Percentiles rank a stretch among this genome's conserved stretches.
These are phyloP conservation scores for Peronospora destructor DNA, from an alignment of 352 stramenopile genomes.

Conservation along the genomic window DNA sequence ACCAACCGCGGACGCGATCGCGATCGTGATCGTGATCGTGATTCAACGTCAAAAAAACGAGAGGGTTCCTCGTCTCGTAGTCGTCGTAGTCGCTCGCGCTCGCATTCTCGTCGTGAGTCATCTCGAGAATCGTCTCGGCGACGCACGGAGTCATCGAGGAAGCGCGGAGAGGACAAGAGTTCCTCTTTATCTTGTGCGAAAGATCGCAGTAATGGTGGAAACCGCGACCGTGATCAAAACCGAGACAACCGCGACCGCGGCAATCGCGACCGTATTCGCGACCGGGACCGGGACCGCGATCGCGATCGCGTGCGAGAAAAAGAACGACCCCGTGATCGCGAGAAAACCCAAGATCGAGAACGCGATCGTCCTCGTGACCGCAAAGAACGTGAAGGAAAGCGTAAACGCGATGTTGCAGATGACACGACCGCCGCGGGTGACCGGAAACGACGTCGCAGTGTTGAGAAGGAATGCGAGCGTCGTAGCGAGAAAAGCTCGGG, in stretches of 20 bases:
- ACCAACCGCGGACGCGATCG: conserved; percentile 14
- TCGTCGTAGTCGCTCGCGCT: conserved; percentile 39
- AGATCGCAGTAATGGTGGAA: conserved; percentile 18
- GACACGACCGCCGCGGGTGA: conserved; percentile 13
- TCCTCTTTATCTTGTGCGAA: conserved; percentile 22
- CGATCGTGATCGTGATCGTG: conserved; percentile 12
- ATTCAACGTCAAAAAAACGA: conserved; percentile 23
- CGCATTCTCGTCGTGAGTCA: conserved; percentile 37
- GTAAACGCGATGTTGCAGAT: conserved; percentile 28
- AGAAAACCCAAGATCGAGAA: conserved; percentile 28
- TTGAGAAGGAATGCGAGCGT: conserved; percentile 19
- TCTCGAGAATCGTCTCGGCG: conserved; percentile 28
- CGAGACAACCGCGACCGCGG: conserved; percentile 6
- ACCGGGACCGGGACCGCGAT: conserved; percentile 24
- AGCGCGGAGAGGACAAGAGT: conserved; percentile 18
- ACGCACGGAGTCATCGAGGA: conserved; percentile 31
- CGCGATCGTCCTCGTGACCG: conserved; percentile 27
- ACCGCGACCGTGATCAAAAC: conserved; percentile 17
- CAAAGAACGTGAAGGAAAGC: conserved; percentile 37
- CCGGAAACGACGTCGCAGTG: conserved; percentile 28
- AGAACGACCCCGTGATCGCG: conserved; percentile 22
- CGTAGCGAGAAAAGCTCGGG: conserved; percentile 15
- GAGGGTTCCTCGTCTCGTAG: conserved; percentile 21
- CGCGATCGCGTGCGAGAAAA: conserved; percentile 22
- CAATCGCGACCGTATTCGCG: conserved; percentile 8